A percentile compares a stretch with the other conserved stretches of the same genome.
phyloP scores from a whole-genome alignment of 2,329 filamentous ascomycete genomes.

The Emydomyces testavorans region DNA sequence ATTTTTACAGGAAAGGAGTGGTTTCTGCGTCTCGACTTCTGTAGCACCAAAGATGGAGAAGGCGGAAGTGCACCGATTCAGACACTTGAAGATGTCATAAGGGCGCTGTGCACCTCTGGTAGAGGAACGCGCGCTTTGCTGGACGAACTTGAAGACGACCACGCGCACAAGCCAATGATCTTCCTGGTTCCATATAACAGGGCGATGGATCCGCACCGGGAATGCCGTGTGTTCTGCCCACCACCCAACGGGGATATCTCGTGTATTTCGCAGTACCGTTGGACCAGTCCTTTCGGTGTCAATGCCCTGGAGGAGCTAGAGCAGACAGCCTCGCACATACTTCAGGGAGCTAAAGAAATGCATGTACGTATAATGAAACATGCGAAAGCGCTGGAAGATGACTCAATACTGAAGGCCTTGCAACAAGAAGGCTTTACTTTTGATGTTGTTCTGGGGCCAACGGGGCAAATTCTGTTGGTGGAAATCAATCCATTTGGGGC shows the following conservation, averaged over 20 bases:
- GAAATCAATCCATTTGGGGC: conserved; percentile 40
- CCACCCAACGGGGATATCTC: conserved; percentile 26
- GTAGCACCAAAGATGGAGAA: conserved; percentile 35
- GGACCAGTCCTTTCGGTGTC: conserved; percentile 28
- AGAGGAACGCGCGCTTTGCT: conserved; percentile 29
- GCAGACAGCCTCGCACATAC: conserved; percentile 17
- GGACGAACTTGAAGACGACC: conserved; percentile 18
- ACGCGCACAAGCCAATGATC: conserved; percentile 20
- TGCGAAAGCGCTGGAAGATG: conserved; percentile 16
- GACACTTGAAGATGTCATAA: conserved; percentile 27
- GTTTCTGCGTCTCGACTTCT: no score
- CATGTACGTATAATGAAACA: conserved; percentile 23
- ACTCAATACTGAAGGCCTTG: conserved; percentile 23
- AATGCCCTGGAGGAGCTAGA: conserved; percentile 9
- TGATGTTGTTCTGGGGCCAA: conserved; percentile 33
- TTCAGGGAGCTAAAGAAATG: conserved; percentile 17
- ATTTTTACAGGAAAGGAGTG: conserved; percentile 20
- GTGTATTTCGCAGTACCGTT: conserved; percentile 35
- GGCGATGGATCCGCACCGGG: conserved; percentile 29
- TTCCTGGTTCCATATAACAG: conserved; percentile 35
- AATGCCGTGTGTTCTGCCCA: conserved; percentile 39
- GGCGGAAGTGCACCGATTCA: conserved; percentile 22
- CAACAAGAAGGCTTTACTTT: conserved; percentile 34
- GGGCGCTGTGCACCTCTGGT: conserved; percentile 31
- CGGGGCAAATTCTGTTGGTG: conserved; percentile 26